These are phyloP conservation scores for Sanguinoderma infundibulare DNA, from an alignment of 1,284 basidiomycete species.

Conservation along the genomic window DNA sequence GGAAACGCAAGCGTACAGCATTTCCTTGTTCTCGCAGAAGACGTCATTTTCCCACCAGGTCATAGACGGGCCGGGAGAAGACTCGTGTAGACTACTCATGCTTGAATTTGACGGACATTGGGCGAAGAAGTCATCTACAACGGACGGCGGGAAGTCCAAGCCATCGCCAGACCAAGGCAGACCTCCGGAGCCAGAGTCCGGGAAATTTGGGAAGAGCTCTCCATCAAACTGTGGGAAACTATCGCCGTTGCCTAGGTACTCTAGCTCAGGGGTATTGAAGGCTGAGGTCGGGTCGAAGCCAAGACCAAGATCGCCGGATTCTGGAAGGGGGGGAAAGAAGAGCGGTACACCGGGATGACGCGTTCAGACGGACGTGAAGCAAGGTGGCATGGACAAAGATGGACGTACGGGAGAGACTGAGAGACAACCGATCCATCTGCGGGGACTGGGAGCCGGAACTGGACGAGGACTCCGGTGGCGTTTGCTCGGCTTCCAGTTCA, in stretches of 20 bases:
- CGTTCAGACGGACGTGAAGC: background rate
- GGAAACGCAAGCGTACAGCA: slow-evolving; percentile 40
- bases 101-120: slow-evolving; percentile 19
- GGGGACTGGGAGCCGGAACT: slow-evolving; percentile 25
- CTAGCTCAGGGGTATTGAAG: slow-evolving; percentile 22
- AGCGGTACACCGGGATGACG: background rate
- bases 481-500: slow-evolving; percentile 50
- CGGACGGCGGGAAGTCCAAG: slow-evolving; percentile 9
- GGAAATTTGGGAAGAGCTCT: slow-evolving; percentile 9
- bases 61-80: slow-evolving; percentile 12
- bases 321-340: background rate
- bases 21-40: slow-evolving; percentile 41
- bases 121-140: slow-evolving; percentile 20
- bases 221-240: slow-evolving; percentile 2
- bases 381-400: background rate
- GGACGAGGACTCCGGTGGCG: slow-evolving; percentile 19
- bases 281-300: slow-evolving; percentile 17
- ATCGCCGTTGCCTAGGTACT: slow-evolving; percentile 18
- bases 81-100: slow-evolving; percentile 16
- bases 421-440: slow-evolving; percentile 10
- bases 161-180: slow-evolving; percentile 14
- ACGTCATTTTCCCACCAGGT: slow-evolving; percentile 34
- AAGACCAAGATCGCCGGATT: slow-evolving; percentile 10
- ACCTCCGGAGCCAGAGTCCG: slow-evolving; percentile 3
- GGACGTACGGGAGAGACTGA: background rate